Evolutionary conservation across 257 asterid species (phyloP), one percentile per base, ranked within the genome.

Genomic region (Solanum virginianum): DNA sequence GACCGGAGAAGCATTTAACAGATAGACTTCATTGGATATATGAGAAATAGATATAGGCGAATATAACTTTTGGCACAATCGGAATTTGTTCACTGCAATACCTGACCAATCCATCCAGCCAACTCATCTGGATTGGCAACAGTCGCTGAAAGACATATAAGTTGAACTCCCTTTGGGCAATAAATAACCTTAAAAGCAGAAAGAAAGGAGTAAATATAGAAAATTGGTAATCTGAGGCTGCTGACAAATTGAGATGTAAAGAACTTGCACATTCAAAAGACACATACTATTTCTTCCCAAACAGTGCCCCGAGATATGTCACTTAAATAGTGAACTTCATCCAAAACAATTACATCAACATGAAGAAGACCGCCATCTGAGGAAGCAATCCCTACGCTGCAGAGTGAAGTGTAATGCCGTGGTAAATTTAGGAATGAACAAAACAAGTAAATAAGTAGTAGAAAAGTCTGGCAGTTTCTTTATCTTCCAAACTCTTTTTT

Each of bases 51-150:
- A 47, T 43, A 83, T n/a, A 29, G 60, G 14, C 60, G 39, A 72
- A 60, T 59, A 63, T 55, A 59, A 63, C 36, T 49, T 71, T 81
- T 26, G 84, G 88, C 53, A 80, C 75, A 74, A 81, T 68, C 60
- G 32, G 69, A 69, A 63, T 88, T 80, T 83, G 82, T 85, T 80
- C 80, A 89, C 74, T 84, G 90, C 47, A 86, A 86, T 94, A 97
- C 99, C 98, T 97, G 97, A 87, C 97, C 94, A 87, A 97, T 95
- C 99, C 99, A 97, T 89, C 99, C 98, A 65, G 97, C 97, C 93
- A 97, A 88, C 94, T 97, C 99, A 89, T 97, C 98, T 66, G 98
- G 95, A 87, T 97, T 97, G 29, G 98, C 98, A 79, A 96, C 98
- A 85, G 99, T 97, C 26, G 99, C 99, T 20, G 99, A 97, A 72